phyloP scores from a whole-genome alignment of 1,139 yeast species.

The Eremothecium cymbalariae region DNA sequence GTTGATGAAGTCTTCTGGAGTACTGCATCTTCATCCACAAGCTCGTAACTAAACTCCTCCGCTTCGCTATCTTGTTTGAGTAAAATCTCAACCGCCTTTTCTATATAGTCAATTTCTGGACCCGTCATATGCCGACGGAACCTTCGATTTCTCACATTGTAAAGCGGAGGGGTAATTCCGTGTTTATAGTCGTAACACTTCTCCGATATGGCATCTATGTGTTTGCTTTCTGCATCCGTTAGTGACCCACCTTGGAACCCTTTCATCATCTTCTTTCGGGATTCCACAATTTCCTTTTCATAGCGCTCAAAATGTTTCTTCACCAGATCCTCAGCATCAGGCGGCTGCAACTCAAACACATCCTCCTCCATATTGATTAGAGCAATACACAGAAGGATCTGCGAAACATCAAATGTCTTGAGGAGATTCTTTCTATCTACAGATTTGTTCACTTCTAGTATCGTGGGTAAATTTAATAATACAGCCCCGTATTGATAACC shows the following conservation, averaged over 20 bases:
- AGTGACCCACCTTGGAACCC: slow-evolving; percentile 22
- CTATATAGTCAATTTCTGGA: slow-evolving; percentile 56
- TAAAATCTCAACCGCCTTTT: slow-evolving; percentile 68
- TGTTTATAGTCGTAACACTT: slow-evolving; percentile 52
- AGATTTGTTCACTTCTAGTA: slow-evolving; percentile 81
- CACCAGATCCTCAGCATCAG: slow-evolving; percentile 28
- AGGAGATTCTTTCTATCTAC: slow-evolving; percentile 82
- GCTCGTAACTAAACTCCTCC: slow-evolving; percentile 70
- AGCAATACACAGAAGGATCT: slow-evolving; percentile 70
- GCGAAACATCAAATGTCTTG: slow-evolving; percentile 80
- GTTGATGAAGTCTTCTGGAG: slow-evolving; percentile 15
- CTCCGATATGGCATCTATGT: slow-evolving; percentile 38
- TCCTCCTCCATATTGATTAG: slow-evolving; percentile 51
- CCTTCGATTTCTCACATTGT: slow-evolving; percentile 45
- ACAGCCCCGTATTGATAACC: slow-evolving; percentile 66
- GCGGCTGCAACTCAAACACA: slow-evolving; percentile 30
- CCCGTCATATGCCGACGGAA: slow-evolving; percentile 47
- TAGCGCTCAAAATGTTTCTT: slow-evolving; percentile 34
- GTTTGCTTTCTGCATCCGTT: slow-evolving; percentile 41
- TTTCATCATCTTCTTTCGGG: slow-evolving; percentile 20
- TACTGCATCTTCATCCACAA: slow-evolving; percentile 44
- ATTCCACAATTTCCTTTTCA: slow-evolving; percentile 28
- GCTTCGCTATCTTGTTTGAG: slow-evolving; percentile 75
- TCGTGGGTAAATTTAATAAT: slow-evolving; percentile 81
- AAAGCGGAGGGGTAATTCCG: slow-evolving; percentile 76